Evolutionary conservation across 805 yeast species (phyloP), one percentile per base, ranked within the genome.

Genomic region (Wickerhamiella australiensis): DNA sequence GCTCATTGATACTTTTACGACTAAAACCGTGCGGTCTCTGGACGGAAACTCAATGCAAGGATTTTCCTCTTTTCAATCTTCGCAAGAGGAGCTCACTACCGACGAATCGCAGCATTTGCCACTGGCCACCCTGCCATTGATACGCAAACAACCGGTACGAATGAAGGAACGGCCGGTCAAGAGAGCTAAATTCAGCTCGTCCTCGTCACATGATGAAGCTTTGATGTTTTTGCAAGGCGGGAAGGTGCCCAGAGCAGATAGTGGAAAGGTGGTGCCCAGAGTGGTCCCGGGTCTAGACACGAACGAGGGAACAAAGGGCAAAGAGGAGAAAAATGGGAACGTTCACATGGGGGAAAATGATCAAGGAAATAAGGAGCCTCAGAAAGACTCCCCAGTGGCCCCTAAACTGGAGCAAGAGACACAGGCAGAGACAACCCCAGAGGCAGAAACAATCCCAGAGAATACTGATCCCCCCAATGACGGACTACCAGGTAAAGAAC

Each of bases 1-100:
- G 7, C 53, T 64, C 5, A 35, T 56, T 2, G 42, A 43, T 2
- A 12, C 54, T 33, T 59, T 64, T 45, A 42, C 52, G 2, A 15
- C 15, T 7, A 29, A 26, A 5, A 35, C 26, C 2, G 52, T 53
- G 18, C 40, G 41, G 9, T 49, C 54, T 3, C 46, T 49, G 1
- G 36, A 25, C 3, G 54, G 54, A 12, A 27, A 43, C n/a, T 38
- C 27, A 5, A 22, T 52, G 36, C 42, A 31, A 17, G 46, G 42
- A 8, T 46, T 52, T 11, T 37, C 43, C 2, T 37, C 49, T 4
- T 37, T 46, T 31, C 44, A 52, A 9, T 20, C 36, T 6, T 25
- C 50, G 25, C 21, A 22, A 29, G 45, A 47, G 12, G 45, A 42
- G 12, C n/a, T 17, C 15, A 37, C 41, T 22, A 37, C 49, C 13